Conservation (phyloP, 495 filamentous ascomycete species). For the Bacidia rubella region DNA sequence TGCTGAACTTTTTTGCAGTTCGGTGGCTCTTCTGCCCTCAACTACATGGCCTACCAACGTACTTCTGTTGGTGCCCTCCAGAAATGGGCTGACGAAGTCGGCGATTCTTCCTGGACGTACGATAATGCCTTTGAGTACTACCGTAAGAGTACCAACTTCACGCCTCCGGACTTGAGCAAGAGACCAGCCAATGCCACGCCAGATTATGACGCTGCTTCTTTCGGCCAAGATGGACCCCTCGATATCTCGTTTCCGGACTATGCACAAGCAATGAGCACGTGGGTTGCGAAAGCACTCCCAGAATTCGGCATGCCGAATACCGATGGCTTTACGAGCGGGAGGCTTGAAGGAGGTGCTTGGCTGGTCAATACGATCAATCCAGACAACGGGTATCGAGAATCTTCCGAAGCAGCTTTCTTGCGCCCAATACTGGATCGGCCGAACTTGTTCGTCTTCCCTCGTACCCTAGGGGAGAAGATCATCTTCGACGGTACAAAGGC, state of each 20-base stretch:
- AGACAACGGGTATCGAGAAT: background rate
- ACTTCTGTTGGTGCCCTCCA: slow-evolving; percentile 29
- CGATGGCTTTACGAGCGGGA: slow-evolving; percentile 24
- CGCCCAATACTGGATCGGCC: background rate
- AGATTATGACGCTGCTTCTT: background rate
- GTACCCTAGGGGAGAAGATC: slow-evolving; percentile 29
- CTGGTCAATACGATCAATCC: slow-evolving; percentile 13
- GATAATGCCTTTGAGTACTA: slow-evolving; percentile 24
- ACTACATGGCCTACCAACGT: too few species aligned
- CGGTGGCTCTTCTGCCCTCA: too few species aligned
- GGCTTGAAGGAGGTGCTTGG: slow-evolving; percentile 14
- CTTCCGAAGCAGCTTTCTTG: slow-evolving; percentile 23
- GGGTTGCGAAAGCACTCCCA: slow-evolving; percentile 25
- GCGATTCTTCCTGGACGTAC: slow-evolving; percentile 40
- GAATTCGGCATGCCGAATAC: slow-evolving; percentile 22
- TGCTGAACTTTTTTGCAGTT: too few species aligned
- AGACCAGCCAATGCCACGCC: background rate
- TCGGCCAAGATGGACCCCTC: slow-evolving; percentile 1
- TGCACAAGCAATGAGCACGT: background rate
- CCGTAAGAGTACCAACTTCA: background rate
- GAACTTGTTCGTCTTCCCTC: slow-evolving; percentile 23
- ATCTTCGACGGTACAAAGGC: slow-evolving; percentile 34
- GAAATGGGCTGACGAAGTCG: slow-evolving; percentile 41
- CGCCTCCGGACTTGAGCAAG: background rate
- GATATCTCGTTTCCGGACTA: slow-evolving; percentile 3